Conservation (phyloP, 345 rosid genomes). For the Brassica cretica region DNA sequence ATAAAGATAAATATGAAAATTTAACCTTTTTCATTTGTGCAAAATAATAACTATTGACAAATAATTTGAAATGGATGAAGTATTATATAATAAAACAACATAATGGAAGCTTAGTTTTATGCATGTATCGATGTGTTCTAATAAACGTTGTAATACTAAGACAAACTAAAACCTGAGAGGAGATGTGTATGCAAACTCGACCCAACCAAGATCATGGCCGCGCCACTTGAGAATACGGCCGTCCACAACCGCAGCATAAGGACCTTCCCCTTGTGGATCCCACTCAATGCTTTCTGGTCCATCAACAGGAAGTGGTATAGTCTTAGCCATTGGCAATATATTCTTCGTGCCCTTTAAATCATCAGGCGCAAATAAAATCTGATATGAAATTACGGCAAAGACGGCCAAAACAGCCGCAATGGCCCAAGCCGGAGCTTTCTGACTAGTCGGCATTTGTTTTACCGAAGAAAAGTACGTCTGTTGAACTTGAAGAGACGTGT, state of each 20-base stretch:
- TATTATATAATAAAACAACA: no score
- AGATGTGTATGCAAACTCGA: conserved; percentile 16
- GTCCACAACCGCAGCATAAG: conserved; percentile 33
- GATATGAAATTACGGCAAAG: neutral
- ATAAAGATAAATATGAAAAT: no score
- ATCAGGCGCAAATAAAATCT: neutral
- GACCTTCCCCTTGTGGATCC: conserved; percentile 39
- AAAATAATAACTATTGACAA: no score
- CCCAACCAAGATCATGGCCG: conserved; percentile 50
- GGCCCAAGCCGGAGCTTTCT: conserved; percentile 7
- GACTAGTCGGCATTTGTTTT: conserved; percentile 4
- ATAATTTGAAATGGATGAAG: no score
- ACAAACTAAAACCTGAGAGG: neutral
- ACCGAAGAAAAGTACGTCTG: neutral
- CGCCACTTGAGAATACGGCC: conserved; percentile 43
- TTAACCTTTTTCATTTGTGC: no score
- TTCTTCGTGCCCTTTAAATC: conserved; percentile 6
- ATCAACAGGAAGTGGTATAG: conserved; percentile 27
- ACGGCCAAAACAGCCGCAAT: conserved; percentile 15
- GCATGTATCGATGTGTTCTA: neutral
- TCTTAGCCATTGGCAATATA: conserved; percentile 22
- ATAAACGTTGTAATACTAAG: neutral
- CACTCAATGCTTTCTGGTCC: conserved; percentile 40
- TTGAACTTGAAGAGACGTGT: conserved; percentile 5
- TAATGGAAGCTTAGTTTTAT: no score